Percentiles rank a stretch among this genome's conserved stretches.
These are phyloP conservation scores for Carex cristatella DNA, from an alignment of 176 grass and related monocot genomes.

Conservation along the genomic window DNA sequence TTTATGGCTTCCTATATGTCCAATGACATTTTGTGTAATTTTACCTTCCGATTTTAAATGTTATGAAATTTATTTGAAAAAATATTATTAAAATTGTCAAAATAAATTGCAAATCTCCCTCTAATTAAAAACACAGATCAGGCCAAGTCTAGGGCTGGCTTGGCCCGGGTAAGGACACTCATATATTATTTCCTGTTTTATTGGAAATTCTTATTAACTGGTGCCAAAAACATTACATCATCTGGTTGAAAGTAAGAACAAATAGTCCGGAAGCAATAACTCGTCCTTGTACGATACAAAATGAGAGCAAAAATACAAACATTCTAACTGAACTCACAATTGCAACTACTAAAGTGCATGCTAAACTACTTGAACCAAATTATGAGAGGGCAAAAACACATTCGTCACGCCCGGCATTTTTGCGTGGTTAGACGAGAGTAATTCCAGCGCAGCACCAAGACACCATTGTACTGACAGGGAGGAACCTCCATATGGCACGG, in stretches of 20 bases:
- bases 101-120: no score
- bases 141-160: no score
- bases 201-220: no score
- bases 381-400: neutral
- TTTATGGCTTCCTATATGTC: no score
- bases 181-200: no score
- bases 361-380: neutral
- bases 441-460: constrained; percentile 47
- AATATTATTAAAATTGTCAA: no score
- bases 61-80: no score
- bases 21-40: no score
- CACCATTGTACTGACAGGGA: constrained; percentile 33
- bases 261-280: neutral
- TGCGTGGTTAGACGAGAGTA: constrained; percentile 7
- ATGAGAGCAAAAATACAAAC: neutral
- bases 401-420: neutral
- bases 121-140: no score
- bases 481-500: constrained; percentile 41
- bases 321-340: neutral
- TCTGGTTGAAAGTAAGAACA: neutral
- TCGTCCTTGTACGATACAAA: no score
- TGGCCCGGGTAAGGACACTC: no score
- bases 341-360: neutral
- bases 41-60: no score
- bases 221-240: neutral